A percentile compares a stretch with the other conserved stretches of the same genome.
phyloP scores from a whole-genome alignment of 176 grass and related monocot genomes.

The Avena eriantha region DNA sequence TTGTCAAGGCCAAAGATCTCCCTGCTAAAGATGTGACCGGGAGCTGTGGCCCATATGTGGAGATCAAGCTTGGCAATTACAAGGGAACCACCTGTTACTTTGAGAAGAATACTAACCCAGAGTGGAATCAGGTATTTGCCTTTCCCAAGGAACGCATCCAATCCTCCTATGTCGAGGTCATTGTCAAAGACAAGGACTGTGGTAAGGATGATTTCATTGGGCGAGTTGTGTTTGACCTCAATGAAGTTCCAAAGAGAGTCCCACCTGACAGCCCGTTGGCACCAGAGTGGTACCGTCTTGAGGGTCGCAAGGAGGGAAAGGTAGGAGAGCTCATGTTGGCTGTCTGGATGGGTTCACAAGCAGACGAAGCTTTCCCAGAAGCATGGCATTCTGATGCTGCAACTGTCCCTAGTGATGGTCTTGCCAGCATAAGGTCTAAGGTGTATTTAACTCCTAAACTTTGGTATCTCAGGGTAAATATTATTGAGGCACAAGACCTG shows the following conservation, averaged over 20 bases:
- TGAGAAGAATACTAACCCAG: constrained; percentile 60
- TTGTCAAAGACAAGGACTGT: constrained; percentile 62
- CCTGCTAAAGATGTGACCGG: constrained; percentile 53
- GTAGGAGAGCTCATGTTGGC: constrained; percentile 69
- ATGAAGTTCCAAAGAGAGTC: constrained; percentile 65
- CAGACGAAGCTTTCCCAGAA: constrained; percentile 67
- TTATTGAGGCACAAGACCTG: constrained; percentile 69
- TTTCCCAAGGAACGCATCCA: constrained; percentile 69
- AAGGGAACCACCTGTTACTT: constrained; percentile 59
- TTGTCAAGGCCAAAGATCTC: constrained; percentile 71
- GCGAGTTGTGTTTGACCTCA: constrained; percentile 60
- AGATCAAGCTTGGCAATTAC: constrained; percentile 65
- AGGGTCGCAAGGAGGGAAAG: constrained; percentile 55
- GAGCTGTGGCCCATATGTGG: constrained; percentile 59
- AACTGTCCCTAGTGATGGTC: constrained; percentile 61
- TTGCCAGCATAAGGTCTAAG: constrained; percentile 61
- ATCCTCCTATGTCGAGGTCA: constrained; percentile 46
- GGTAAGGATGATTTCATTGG: constrained; percentile 64
- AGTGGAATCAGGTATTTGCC: constrained; percentile 72
- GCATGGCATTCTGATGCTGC: constrained; percentile 75
- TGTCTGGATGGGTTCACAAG: constrained; percentile 68
- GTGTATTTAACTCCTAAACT: constrained; percentile 82
- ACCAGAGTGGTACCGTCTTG: constrained; percentile 61
- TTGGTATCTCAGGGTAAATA: constrained; percentile 70
- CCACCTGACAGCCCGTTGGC: constrained; percentile 72